phyloP scores from a whole-genome alignment of 2,329 filamentous ascomycete species.

The Nothopassalora personata region DNA sequence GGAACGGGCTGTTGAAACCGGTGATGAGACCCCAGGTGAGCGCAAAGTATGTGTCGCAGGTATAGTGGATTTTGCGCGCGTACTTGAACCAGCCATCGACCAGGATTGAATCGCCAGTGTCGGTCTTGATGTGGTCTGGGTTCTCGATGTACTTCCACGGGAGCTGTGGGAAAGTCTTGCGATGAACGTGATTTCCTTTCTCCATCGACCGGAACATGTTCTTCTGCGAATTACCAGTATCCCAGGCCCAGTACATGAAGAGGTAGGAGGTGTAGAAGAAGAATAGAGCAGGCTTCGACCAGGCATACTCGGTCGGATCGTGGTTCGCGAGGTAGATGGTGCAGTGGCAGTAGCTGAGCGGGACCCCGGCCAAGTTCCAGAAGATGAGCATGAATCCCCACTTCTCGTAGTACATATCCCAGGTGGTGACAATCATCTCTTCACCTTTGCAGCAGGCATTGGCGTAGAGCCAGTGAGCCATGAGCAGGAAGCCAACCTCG shows the following conservation, averaged over 20 bases:
- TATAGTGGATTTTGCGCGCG: slow-evolving; percentile 57
- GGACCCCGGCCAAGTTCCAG: slow-evolving; percentile 91
- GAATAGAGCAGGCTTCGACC: slow-evolving; percentile 63
- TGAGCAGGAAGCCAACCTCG: slow-evolving; percentile 77
- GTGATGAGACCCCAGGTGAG: slow-evolving; percentile 75
- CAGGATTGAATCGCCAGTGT: slow-evolving; percentile 69
- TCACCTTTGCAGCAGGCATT: slow-evolving; percentile 90
- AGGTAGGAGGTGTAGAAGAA: slow-evolving; percentile 67
- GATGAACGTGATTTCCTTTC: slow-evolving; percentile 62
- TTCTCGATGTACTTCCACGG: slow-evolving; percentile 80
- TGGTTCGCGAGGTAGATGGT: slow-evolving; percentile 85
- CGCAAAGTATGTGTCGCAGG: slow-evolving; percentile 73
- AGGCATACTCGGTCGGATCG: slow-evolving; percentile 68
- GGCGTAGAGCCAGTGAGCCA: slow-evolving; percentile 88
- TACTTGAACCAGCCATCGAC: slow-evolving; percentile 76
- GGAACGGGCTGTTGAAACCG: slow-evolving; percentile 74
- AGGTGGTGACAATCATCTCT: slow-evolving; percentile 82
- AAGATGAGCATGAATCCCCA: slow-evolving; percentile 98
- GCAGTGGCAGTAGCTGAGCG: slow-evolving; percentile 88
- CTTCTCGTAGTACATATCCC: slow-evolving; percentile 97
- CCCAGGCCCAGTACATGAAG: slow-evolving; percentile 86
- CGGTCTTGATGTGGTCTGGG: slow-evolving; percentile 69
- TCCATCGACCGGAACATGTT: slow-evolving; percentile 82
- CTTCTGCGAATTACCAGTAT: slow-evolving; percentile 88
- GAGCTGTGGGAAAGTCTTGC: slow-evolving; percentile 83